Evolutionary conservation across 2,329 filamentous ascomycete genomes (phyloP), one percentile per base, ranked within the genome.

Genomic region (Cordyceps tenuipes): DNA sequence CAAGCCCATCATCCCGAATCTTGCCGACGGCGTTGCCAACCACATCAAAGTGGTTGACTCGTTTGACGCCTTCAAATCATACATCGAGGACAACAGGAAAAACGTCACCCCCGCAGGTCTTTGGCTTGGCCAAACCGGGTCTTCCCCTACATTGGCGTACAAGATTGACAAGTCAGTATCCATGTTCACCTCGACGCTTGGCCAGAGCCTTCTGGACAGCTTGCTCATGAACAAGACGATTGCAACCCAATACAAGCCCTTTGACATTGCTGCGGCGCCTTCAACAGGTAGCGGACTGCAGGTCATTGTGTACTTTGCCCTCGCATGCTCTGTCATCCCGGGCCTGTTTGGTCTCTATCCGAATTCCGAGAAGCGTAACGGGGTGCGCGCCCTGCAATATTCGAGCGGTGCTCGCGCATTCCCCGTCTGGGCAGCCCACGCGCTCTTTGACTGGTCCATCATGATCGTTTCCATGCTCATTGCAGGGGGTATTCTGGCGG

Each of bases 331-430:
- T n/a, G 84, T 86, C 1, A 91, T 87, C 66, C 89, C 91, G 0
- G 89, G 86, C 6, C 90, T 96, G 75, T 93, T 95, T 68, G 83
- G 88, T 0, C 75, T 96, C 8, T 95, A 95, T 69, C 88, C 89
- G 1, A 94, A 90, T 5, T 75, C 88, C 10, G 91, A 96, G 72
- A 80, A 90, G 19, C 76, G 89, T 8, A 78, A 84, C 58, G 86
- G 89, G 61, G 88, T 96, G 43, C 82, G 91, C 55, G 87, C 88
- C 8, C 76, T 96, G 34, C 87, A 96, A 70, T 96, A 93, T 73
- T 92, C 89, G 59, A 96, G 94, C 69, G 91, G 91, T 44, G 90
- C 94, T 41, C 80, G 88, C 21, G 85, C 88, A 2, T 75, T 88
- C 3, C 89, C 90, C 1, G 76, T 95, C 1, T 96, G 91, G 91